Evolutionary conservation across 2,329 filamentous ascomycete species (phyloP).

Genomic region (Beauveria pseudobassiana): DNA sequence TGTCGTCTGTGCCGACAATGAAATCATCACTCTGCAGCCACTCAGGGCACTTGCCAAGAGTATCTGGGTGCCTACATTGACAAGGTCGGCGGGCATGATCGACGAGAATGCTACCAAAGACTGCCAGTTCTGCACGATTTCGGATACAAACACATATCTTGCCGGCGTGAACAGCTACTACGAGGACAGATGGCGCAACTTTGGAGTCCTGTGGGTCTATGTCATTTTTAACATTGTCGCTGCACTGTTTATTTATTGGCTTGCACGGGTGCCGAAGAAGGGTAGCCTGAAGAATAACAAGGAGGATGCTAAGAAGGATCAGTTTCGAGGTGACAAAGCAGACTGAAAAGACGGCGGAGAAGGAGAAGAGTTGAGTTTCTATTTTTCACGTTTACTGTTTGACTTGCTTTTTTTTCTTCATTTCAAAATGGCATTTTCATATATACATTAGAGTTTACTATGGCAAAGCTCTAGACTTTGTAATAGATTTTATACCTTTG

Average conservation of each 20-base stretch:
- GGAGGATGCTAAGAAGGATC: background rate
- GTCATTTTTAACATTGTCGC: constrained; percentile 51
- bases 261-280: constrained; percentile 40
- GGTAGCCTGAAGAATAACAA: constrained; percentile 22
- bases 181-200: constrained; percentile 58
- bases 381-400: background rate
- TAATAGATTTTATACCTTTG: background rate
- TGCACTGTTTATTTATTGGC: constrained; percentile 50
- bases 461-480: background rate
- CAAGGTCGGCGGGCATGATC: constrained; percentile 44
- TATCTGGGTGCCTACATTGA: constrained; percentile 50
- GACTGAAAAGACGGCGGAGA: background rate
- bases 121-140: constrained; percentile 50
- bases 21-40: constrained; percentile 61
- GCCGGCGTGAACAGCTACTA: constrained; percentile 43
- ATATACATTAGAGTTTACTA: constrained; percentile 1
- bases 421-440: background rate
- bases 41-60: constrained; percentile 49
- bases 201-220: constrained; percentile 55
- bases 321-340: background rate
- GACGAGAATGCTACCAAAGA: constrained; percentile 37
- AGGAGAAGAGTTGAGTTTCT: background rate
- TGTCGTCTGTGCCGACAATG: constrained; percentile 61
- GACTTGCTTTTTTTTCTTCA: background rate
- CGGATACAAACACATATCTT: constrained; percentile 46